phyloP scores from a whole-genome alignment of 495 filamentous ascomycete species.

The Neurospora sp. region DNA sequence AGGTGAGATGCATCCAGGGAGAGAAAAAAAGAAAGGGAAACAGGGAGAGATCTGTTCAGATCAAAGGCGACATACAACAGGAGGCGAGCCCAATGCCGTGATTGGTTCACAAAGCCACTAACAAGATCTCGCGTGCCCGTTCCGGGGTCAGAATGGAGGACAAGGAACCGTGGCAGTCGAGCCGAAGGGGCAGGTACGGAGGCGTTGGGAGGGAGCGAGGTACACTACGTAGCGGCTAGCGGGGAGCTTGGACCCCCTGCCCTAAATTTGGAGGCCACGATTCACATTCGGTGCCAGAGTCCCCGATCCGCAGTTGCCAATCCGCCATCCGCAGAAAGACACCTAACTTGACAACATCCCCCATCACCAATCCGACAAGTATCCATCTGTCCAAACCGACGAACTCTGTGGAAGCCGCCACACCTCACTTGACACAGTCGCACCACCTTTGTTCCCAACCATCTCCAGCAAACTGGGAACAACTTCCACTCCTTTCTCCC shows the following conservation, averaged over 20 bases:
- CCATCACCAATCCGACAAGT: neutral
- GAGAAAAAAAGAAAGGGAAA: neutral
- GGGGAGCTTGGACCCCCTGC: conserved; percentile 20
- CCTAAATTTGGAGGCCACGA: conserved; percentile 28
- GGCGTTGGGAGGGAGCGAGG: neutral
- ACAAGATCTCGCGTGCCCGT: neutral
- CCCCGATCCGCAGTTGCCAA: neutral
- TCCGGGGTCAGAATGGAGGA: neutral
- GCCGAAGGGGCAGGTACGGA: neutral
- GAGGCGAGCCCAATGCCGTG: neutral
- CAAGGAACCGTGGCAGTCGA: neutral
- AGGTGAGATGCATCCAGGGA: neutral
- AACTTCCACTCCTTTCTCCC: neutral
- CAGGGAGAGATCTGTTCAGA: neutral
- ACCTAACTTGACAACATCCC: neutral
- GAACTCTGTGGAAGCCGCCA: conserved; percentile 20
- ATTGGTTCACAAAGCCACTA: neutral
- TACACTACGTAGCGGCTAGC: neutral
- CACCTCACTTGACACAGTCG: conserved; percentile 14
- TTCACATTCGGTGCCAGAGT: conserved; percentile 14
- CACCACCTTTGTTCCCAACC: neutral
- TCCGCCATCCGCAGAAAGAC: conserved; percentile 2
- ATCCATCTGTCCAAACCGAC: neutral
- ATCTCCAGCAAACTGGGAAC: neutral
- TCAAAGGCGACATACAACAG: neutral